Conservation (phyloP, 202 grass and related monocot species). For the Carex arenaria region DNA sequence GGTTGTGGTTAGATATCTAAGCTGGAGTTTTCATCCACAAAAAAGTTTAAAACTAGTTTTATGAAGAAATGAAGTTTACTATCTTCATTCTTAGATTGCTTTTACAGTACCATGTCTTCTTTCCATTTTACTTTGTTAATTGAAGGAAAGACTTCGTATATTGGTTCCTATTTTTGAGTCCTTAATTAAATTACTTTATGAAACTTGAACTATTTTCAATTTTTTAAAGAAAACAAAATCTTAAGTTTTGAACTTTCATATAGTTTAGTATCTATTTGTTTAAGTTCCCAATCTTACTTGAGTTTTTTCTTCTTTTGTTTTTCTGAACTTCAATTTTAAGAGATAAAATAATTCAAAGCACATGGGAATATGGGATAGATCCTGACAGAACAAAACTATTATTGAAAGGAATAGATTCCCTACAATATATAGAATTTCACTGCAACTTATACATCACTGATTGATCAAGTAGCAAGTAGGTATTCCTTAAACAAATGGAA, state of each 20-base stretch:
- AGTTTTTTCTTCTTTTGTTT: background rate
- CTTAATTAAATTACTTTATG: too few species aligned
- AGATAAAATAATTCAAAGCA: slow-evolving; percentile 10
- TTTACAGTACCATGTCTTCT: background rate
- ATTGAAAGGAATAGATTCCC: background rate
- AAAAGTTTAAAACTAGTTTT: background rate
- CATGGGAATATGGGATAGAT: slow-evolving; percentile 9
- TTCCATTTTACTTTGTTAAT: background rate
- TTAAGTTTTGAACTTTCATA: background rate
- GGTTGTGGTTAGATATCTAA: background rate
- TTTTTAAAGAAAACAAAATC: background rate
- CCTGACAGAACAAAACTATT: background rate
- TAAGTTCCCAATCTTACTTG: background rate
- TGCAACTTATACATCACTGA: background rate
- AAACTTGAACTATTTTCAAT: background rate
- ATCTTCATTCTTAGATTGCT: background rate
- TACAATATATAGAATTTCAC: background rate
- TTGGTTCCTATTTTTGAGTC: too few species aligned
- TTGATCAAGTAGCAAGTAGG: background rate
- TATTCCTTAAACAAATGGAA: background rate
- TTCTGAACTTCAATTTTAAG: background rate
- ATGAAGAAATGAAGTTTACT: background rate
- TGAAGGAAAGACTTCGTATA: background rate
- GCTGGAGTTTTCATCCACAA: background rate
- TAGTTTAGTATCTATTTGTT: background rate